Percentiles rank a stretch among this genome's conserved stretches.
These are phyloP conservation scores for Lentinula guzmanii DNA, from an alignment of 768 basidiomycete genomes.

Conservation along the genomic window DNA sequence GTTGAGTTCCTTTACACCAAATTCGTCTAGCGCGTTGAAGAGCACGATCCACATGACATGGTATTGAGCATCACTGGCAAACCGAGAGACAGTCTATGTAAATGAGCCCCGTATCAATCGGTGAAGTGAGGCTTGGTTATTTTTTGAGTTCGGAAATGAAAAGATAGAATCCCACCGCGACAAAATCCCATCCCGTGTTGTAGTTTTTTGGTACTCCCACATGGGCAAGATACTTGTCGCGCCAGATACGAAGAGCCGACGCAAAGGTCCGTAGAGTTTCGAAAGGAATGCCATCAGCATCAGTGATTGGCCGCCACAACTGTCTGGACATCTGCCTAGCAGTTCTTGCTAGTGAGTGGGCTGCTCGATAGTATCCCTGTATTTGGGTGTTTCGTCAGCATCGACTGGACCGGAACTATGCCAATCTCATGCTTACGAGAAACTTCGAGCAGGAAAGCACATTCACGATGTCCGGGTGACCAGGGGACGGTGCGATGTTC, in stretches of 20 bases:
- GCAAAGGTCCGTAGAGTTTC: conserved; percentile 56
- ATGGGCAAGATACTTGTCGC: conserved; percentile 63
- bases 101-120: background rate
- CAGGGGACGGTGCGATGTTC: background rate
- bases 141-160: background rate
- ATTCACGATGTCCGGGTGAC: background rate
- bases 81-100: conserved; percentile 44
- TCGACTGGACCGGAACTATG: background rate
- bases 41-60: conserved; percentile 90
- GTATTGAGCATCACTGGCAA: conserved; percentile 83
- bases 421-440: conserved; percentile 43
- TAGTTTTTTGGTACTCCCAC: conserved; percentile 88
- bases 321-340: conserved; percentile 77
- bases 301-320: conserved; percentile 75
- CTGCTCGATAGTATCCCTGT: conserved; percentile 80
- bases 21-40: conserved; percentile 79
- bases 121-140: background rate
- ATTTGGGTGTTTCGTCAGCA: conserved; percentile 9
- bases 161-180: conserved; percentile 34
- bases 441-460: conserved; percentile 36
- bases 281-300: conserved; percentile 71
- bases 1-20: conserved; percentile 73
- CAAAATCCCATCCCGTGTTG: conserved; percentile 86
- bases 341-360: conserved; percentile 78
- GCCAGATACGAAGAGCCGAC: conserved; percentile 60